Conservation (phyloP, 805 yeast species). For the Saccharomycopsis fibuligera region DNA sequence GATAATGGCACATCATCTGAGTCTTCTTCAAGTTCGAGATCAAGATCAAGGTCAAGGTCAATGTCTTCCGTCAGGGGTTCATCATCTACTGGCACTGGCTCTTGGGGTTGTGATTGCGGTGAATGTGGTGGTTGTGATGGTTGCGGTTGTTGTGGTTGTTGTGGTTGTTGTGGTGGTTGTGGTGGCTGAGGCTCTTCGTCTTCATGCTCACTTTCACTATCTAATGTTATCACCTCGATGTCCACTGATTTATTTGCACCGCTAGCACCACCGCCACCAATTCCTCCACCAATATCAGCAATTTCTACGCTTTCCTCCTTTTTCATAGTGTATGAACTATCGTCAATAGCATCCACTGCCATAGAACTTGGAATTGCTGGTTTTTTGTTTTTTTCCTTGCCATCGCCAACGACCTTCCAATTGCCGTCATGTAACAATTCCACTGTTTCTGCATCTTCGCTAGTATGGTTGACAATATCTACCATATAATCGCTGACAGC, state of each 20-base stretch:
- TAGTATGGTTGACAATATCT: constrained; percentile 51
- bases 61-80: too few species aligned
- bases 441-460: constrained; percentile 55
- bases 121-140: neutral
- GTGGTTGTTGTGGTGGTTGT: neutral
- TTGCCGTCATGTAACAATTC: constrained; percentile 64
- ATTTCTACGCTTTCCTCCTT: neutral
- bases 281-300: too few species aligned
- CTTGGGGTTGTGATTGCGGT: neutral
- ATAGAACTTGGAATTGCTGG: neutral
- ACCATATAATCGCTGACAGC: constrained; percentile 68
- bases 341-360: neutral
- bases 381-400: neutral
- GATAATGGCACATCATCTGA: too few species aligned
- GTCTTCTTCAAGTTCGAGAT: too few species aligned
- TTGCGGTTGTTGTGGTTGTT: neutral
- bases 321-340: neutral
- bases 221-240: constrained; percentile 35
- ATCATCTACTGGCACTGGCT: neutral
- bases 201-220: constrained; percentile 29
- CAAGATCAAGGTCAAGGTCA: too few species aligned
- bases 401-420: constrained; percentile 39
- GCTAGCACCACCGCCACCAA: neutral
- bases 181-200: constrained; percentile 24
- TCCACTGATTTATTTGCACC: constrained; percentile 8